These are phyloP conservation scores for Brassica cretica DNA, from an alignment of 345 rosid genomes.

Conservation along the genomic window DNA sequence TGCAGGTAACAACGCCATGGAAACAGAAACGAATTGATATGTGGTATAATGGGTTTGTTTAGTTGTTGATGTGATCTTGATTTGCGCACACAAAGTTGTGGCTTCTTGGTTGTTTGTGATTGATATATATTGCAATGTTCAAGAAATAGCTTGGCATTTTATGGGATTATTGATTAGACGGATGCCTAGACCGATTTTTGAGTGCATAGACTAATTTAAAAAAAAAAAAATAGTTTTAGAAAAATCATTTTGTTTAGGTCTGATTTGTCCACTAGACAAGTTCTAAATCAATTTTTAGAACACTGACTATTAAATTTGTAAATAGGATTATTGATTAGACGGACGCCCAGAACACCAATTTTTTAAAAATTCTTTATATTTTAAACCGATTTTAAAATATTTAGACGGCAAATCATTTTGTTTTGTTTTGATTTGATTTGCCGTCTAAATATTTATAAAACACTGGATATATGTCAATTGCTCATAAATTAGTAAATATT, in stretches of 20 bases:
- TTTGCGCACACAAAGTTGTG: neutral
- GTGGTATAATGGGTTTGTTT: neutral
- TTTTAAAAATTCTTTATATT: no score
- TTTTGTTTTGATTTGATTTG: no score
- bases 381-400: no score
- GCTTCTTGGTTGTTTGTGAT: neutral
- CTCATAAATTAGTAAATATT: neutral
- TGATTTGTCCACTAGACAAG: neutral
- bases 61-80: constrained; percentile 10
- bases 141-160: neutral
- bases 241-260: neutral
- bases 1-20: constrained; percentile 59
- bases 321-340: no score
- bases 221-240: no score
- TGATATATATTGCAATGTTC: neutral
- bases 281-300: no score
- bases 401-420: no score
- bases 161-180: neutral
- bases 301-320: no score
- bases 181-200: no score
- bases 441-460: neutral
- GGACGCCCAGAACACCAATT: no score
- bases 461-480: neutral
- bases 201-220: no score
- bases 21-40: neutral